These are phyloP conservation scores for Striga hermonthica DNA, from an alignment of 305 asterid species.

Conservation along the genomic window DNA sequence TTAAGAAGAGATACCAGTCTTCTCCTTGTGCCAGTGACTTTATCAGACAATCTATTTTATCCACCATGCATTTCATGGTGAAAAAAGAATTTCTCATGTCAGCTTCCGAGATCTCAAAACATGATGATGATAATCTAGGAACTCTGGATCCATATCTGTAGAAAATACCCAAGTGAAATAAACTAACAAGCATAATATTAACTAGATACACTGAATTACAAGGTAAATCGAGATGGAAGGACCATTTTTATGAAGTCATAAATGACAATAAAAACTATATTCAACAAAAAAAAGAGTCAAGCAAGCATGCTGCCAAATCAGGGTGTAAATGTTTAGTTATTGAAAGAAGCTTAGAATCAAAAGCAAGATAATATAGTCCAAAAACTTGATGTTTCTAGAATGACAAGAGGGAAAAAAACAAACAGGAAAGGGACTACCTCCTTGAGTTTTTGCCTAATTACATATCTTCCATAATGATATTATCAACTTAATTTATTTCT, in stretches of 20 bases:
- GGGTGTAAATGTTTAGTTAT: background rate
- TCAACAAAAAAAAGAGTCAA: constrained; percentile 3
- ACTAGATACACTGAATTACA: constrained; percentile 1
- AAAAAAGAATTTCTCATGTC: constrained; percentile 54
- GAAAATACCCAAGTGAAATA: constrained; percentile 23
- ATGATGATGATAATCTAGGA: constrained; percentile 63
- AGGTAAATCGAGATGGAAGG: constrained; percentile 24
- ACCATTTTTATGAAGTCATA: constrained; percentile 15
- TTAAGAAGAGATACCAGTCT: constrained; percentile 75
- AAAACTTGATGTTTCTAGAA: background rate
- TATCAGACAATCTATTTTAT: constrained; percentile 47
- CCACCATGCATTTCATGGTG: constrained; percentile 54
- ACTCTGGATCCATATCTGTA: constrained; percentile 54
- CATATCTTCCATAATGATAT: background rate
- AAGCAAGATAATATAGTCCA: background rate
- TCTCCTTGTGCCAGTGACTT: constrained; percentile 71
- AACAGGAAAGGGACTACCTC: background rate
- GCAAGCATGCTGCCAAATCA: background rate
- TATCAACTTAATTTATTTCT: background rate
- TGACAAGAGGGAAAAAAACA: background rate
- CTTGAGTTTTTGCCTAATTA: background rate
- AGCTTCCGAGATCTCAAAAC: constrained; percentile 80
- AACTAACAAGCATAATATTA: constrained; percentile 27
- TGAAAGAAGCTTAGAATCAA: background rate
- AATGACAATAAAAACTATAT: background rate